phyloP scores from a whole-genome alignment of 805 yeast genomes.

The Schwanniomyces polymorphus region DNA sequence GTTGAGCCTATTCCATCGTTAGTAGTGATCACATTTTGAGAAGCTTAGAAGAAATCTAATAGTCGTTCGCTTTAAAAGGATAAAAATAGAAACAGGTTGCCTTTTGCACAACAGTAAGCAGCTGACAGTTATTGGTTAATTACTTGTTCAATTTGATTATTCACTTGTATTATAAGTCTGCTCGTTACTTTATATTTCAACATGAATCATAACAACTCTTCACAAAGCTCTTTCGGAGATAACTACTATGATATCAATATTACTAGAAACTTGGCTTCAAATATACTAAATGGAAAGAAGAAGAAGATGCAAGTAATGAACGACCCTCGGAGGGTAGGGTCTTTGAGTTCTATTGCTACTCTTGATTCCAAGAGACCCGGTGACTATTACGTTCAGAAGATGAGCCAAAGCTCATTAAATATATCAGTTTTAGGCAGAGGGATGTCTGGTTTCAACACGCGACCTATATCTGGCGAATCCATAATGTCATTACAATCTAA shows the following conservation, averaged over 20 bases:
- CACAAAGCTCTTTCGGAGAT: conserved; percentile 20
- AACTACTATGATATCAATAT: conserved; percentile 24
- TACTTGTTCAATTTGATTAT: background rate
- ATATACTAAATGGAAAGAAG: conserved; percentile 10
- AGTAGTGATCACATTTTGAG: background rate
- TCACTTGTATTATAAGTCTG: background rate
- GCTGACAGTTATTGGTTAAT: background rate
- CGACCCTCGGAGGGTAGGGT: conserved; percentile 27
- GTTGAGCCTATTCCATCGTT: background rate
- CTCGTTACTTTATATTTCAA: background rate
- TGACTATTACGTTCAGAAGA: conserved; percentile 36
- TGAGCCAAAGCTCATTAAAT: conserved; percentile 21
- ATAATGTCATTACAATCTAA: conserved; percentile 29
- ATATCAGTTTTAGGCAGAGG: conserved; percentile 10
- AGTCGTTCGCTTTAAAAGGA: background rate
- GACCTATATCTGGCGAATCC: conserved; percentile 36
- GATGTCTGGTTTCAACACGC: background rate
- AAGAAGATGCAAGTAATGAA: conserved; percentile 13
- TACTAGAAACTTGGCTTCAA: conserved; percentile 4
- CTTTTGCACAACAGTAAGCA: background rate
- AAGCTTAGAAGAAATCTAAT: background rate
- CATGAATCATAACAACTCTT: conserved; percentile 20
- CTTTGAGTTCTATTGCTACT: conserved; percentile 21
- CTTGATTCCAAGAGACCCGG: conserved; percentile 36
- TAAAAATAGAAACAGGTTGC: background rate